Conservation (phyloP, 768 basidiomycete genomes). For the Hericium rajendrae region DNA sequence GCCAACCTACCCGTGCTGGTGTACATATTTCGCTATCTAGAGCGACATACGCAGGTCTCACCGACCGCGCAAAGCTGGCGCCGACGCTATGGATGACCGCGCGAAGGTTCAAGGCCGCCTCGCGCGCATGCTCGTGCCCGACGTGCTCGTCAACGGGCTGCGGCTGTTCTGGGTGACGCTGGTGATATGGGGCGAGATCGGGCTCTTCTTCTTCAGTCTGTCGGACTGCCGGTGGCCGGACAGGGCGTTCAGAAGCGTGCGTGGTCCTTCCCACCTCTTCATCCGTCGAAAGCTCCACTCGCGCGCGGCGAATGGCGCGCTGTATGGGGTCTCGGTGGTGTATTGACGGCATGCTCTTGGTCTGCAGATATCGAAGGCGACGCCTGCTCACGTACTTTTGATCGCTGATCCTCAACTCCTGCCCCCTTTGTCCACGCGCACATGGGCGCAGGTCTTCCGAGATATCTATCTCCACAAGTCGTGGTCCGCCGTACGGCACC, state of each 20-base stretch:
- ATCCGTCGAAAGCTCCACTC: not conserved
- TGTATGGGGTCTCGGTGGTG: too few species aligned
- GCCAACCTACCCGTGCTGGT: not conserved
- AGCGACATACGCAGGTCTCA: too few species aligned
- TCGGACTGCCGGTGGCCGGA: conserved; percentile 50
- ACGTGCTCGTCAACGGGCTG: conserved; percentile 21
- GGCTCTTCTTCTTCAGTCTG: conserved; percentile 40
- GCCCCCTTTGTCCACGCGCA: conserved; percentile 60
- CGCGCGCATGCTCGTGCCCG: not conserved
- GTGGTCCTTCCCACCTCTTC: not conserved
- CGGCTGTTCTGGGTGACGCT: conserved; percentile 52
- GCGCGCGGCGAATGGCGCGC: too few species aligned
- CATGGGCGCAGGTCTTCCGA: conserved; percentile 53
- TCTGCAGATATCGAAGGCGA: not conserved
- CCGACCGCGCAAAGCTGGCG: too few species aligned
- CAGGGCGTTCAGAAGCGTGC: not conserved
- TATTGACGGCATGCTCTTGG: not conserved
- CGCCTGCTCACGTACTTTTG: conserved; percentile 52
- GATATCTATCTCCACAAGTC: conserved; percentile 79
- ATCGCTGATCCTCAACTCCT: conserved; percentile 79
- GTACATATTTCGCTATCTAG: too few species aligned
- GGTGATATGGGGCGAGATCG: conserved; percentile 64
- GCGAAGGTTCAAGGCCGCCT: not conserved
- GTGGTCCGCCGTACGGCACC: conserved; percentile 57
- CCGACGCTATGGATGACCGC: not conserved